Evolutionary conservation across 1,284 basidiomycete genomes (phyloP).

Genomic region (Lentinula novae-zelandiae): DNA sequence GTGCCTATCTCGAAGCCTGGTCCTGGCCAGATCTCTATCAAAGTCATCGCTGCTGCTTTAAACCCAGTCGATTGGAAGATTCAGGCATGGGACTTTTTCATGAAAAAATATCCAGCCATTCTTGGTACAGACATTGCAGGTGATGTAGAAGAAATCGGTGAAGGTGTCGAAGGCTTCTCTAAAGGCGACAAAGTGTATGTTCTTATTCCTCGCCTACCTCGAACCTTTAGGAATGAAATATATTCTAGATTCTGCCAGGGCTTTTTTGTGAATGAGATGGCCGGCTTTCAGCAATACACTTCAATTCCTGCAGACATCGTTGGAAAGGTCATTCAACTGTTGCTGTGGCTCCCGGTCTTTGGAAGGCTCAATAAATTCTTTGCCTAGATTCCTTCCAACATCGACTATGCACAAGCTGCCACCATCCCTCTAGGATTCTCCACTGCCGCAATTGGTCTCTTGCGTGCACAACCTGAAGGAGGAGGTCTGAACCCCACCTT

Average conservation of each 20-base stretch:
- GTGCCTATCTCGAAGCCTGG: conserved; percentile 23
- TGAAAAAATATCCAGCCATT: conserved; percentile 34
- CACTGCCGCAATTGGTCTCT: conserved; percentile 35
- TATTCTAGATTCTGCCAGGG: conserved; percentile 38
- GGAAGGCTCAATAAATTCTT: background rate
- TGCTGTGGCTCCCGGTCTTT: background rate
- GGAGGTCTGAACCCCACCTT: conserved; percentile 28
- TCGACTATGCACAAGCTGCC: conserved; percentile 41
- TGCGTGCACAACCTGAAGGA: conserved; percentile 27
- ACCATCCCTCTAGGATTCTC: conserved; percentile 37
- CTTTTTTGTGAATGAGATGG: conserved; percentile 30
- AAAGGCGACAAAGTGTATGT: conserved; percentile 57
- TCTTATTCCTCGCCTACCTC: conserved; percentile 15
- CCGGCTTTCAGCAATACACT: conserved; percentile 49
- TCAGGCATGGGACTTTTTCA: conserved; percentile 21
- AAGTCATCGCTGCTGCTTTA: conserved; percentile 35
- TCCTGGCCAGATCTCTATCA: conserved; percentile 40
- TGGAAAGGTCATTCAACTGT: conserved; percentile 34
- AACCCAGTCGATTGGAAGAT: conserved; percentile 51
- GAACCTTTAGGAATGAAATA: background rate
- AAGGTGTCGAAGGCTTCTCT: conserved; percentile 43
- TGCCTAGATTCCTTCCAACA: conserved; percentile 32
- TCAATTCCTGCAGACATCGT: conserved; percentile 35
- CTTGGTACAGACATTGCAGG: conserved; percentile 60
- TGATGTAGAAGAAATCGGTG: conserved; percentile 49